These are phyloP conservation scores for Fomes fomentarius DNA, from an alignment of 1,284 basidiomycete species.

Conservation along the genomic window DNA sequence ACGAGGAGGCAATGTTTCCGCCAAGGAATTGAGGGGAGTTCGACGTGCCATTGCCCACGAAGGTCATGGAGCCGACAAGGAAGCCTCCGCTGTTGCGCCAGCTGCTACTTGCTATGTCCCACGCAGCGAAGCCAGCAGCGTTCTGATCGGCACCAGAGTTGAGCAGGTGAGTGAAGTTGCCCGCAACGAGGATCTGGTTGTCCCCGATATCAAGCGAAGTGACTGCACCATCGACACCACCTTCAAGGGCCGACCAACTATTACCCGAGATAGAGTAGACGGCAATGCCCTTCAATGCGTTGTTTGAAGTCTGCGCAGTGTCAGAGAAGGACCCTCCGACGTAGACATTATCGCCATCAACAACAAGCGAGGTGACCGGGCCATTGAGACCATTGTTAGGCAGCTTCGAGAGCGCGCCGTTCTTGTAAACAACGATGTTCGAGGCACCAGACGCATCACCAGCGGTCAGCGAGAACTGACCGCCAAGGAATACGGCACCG, in stretches of 20 bases:
- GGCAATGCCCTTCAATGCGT: slow-evolving; percentile 68
- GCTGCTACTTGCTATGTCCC: slow-evolving; percentile 62
- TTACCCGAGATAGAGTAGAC: slow-evolving; percentile 73
- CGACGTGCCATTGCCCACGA: slow-evolving; percentile 65
- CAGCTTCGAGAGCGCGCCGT: slow-evolving; percentile 58
- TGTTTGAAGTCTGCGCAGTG: slow-evolving; percentile 58
- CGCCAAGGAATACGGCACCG: slow-evolving; percentile 75
- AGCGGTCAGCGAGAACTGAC: slow-evolving; percentile 70
- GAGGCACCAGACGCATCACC: slow-evolving; percentile 57
- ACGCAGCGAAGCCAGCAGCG: slow-evolving; percentile 77
- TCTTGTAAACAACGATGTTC: slow-evolving; percentile 78
- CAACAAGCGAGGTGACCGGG: slow-evolving; percentile 66
- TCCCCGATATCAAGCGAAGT: slow-evolving; percentile 57
- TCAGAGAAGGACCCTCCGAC: slow-evolving; percentile 87
- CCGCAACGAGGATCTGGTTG: slow-evolving; percentile 66
- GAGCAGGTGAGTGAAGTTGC: slow-evolving; percentile 71
- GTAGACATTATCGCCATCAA: slow-evolving; percentile 68
- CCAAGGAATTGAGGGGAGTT: slow-evolving; percentile 60
- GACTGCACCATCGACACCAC: slow-evolving; percentile 82
- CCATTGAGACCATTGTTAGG: slow-evolving; percentile 74
- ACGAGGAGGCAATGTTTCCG: slow-evolving; percentile 59
- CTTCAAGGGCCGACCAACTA: slow-evolving; percentile 72
- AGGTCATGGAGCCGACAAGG: slow-evolving; percentile 73
- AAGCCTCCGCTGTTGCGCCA: slow-evolving; percentile 82
- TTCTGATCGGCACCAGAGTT: slow-evolving; percentile 41